Evolutionary conservation across 1,284 basidiomycete species (phyloP), one percentile per base, ranked within the genome.

Genomic region (Sanghuangporus sanghuang): DNA sequence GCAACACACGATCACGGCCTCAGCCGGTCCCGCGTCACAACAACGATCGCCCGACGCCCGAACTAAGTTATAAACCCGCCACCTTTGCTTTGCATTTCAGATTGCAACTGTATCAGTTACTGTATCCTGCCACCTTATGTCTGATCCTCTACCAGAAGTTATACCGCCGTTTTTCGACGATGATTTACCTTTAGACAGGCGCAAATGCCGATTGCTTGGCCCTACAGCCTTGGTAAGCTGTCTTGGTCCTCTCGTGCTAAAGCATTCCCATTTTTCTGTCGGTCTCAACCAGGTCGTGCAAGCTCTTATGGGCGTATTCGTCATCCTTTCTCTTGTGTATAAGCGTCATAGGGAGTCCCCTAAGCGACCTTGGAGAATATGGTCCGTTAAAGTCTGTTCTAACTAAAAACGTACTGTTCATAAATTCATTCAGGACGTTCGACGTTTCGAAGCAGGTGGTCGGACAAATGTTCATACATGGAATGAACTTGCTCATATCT

Each of bases 401-500:
- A 21, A 35, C 44, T 35, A 35, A 11, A 12, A n/a, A 4, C 16
- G 14, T 18, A 35, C n/a, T 27, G 46, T 48, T 62, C 32, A 60
- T 52, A 49, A 14, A 52, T 57, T 39, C 53, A 49, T 32, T 8
- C 67, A 92, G 90, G 93, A 73, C 90, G 42, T 93, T 91, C 72
- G 95, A 96, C 70, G 90, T 96, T 3, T 89, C 87, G 7, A 96
- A 98, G 75, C 96, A 99, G 79, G 79, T 98, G 54, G 82, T 92
- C 23, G 96, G 96, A 39, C 95, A 98, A 73, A 84, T 92, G 75
- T 92, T 95, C 69, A 87, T 98, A 3, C 96, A 98, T 73, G 85
- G 83, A 3, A 79, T 90, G 54, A 98, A 98, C 74, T 83, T 98
- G 23, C 77, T 96, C 48, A 87, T 94, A 64, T 92, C 90, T 39